These are phyloP conservation scores for Chenopodium berlandieri DNA, from an alignment of 148 eudicot species.

Conservation along the genomic window DNA sequence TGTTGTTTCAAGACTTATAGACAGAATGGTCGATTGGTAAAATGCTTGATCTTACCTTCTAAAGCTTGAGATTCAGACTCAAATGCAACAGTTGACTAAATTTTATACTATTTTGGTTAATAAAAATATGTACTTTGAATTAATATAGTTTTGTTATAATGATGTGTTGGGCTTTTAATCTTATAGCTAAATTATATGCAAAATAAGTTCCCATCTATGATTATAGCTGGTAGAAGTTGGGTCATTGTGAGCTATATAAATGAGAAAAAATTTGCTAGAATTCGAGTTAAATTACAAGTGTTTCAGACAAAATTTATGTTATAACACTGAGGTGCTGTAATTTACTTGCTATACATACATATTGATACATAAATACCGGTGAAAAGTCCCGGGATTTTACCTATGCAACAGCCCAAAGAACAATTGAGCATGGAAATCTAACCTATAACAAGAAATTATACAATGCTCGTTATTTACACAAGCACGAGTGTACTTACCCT, in stretches of 20 bases:
- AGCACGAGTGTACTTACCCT: constrained; percentile 7
- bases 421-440: constrained; percentile 1
- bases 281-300: background rate
- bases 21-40: no score
- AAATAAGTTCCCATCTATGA: no score
- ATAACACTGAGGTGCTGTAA: constrained; percentile 9
- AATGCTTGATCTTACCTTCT: no score
- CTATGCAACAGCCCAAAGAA: constrained; percentile 16
- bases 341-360: constrained; percentile 12
- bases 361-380: constrained; percentile 22
- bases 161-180: no score
- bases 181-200: no score
- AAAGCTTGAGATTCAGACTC: no score
- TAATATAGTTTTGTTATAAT: no score
- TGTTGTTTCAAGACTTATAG: no score
- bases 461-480: constrained; percentile 25
- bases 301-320: constrained; percentile 8
- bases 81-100: no score
- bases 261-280: background rate
- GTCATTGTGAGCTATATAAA: background rate
- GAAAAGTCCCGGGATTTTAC: constrained; percentile 6
- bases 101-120: no score
- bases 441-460: constrained; percentile 19
- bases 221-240: no score
- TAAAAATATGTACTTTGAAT: no score